Evolutionary conservation across 768 basidiomycete species (phyloP).

Genomic region (Lactifluus rugatus): DNA sequence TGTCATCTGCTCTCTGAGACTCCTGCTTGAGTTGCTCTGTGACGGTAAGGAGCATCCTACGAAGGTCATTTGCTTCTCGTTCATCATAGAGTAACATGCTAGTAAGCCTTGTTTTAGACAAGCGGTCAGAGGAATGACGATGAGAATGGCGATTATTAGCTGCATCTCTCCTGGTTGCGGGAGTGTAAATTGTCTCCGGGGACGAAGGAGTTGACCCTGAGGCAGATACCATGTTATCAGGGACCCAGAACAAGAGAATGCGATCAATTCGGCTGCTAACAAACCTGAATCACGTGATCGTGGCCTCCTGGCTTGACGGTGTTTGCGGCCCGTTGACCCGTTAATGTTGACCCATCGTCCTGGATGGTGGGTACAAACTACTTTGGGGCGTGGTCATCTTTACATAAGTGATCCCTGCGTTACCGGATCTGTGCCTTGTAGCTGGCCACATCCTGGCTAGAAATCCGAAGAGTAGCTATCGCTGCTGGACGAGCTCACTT

Average conservation of each 20-base stretch:
- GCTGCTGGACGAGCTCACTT: not conserved
- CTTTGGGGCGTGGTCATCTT: too few species aligned
- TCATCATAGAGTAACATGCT: conserved; percentile 32
- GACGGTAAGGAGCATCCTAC: conserved; percentile 30
- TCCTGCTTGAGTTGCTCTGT: conserved; percentile 33
- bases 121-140: conserved; percentile 14
- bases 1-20: conserved; percentile 28
- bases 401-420: too few species aligned
- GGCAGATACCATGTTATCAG: conserved; percentile 12
- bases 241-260: not conserved
- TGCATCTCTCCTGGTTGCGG: conserved; percentile 6
- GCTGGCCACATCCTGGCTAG: too few species aligned
- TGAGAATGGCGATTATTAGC: not conserved
- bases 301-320: not conserved
- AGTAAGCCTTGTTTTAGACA: conserved; percentile 12
- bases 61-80: conserved; percentile 32
- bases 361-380: not conserved
- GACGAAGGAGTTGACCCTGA: conserved; percentile 10
- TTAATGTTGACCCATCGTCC: not conserved
- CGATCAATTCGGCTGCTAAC: not conserved
- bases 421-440: not conserved
- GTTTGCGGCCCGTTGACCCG: not conserved
- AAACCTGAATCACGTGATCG: not conserved
- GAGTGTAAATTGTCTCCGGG: conserved; percentile 6
- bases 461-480: not conserved